Evolutionary conservation across 164 flowering plant genomes (phyloP), one percentile per base, ranked within the genome.

Genomic region (Chloranthus sessilifolius): DNA sequence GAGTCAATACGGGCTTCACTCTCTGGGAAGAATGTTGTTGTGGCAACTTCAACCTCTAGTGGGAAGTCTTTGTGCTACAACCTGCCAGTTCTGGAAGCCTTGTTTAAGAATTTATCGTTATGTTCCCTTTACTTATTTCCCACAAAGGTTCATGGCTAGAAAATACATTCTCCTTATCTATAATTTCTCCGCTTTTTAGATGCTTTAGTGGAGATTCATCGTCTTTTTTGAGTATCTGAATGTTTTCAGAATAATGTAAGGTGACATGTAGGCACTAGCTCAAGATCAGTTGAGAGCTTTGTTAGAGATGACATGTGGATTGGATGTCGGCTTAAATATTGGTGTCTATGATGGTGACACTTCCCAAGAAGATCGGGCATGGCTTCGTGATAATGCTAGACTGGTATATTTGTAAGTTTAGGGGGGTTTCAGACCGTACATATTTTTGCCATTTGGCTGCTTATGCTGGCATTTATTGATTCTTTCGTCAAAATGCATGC

Each of bases 281-380:
- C 98, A 92, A 73, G 96, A 92, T 72, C 98, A 92, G 61, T 61
- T 81, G 51, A 71, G 90, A 65, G 74, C 82, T 53, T 69, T 88
- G 63, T 58, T 54, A 39, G 45, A 42, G 38, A 69, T 88, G 83
- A 69, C 73, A 16, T 49, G 65, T 48, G 80, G 68, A 52, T 66
- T 76, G 59, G 65, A 67, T 60, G 47, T 57, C 38, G 55, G 55
- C 62, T 52, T 77, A 43, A 69, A 76, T 31, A 63, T 83, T 64
- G 98, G 98, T 39, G 69, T 88, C 44, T 92, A 92, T 64, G 98
- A 88, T 69, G 98, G 98, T 48, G 98, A 92, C 50, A 92, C 98
- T 58, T 62, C 83, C 62, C 72, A 70, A 49, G 69, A 52, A 33
- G 81, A 79, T 30, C 82, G 98, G 63, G 39, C 31, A 2, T 70